Evolutionary conservation across 805 yeast species (phyloP).

Genomic region (Saccharomycopsis olivae): DNA sequence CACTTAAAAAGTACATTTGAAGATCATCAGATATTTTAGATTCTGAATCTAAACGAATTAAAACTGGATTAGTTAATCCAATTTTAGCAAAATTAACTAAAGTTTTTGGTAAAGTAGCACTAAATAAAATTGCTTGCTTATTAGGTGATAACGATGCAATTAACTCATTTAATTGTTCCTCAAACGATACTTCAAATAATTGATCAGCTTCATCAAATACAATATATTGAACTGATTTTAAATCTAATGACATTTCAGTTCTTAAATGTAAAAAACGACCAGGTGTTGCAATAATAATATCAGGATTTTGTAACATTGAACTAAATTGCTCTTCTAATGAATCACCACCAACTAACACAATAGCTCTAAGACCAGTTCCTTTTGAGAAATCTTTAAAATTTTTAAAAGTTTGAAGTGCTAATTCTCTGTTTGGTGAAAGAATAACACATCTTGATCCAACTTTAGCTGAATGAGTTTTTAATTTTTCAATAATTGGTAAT

Average conservation of each 20-base stretch:
- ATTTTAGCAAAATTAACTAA: conserved; percentile 97
- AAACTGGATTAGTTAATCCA: conserved; percentile 83
- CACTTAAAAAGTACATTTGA: conserved; percentile 78
- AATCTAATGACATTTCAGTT: conserved; percentile 86
- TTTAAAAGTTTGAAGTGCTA: conserved; percentile 85
- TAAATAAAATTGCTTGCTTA: conserved; percentile 82
- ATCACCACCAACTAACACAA: conserved; percentile 92
- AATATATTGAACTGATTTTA: conserved; percentile 75
- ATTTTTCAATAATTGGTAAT: conserved; percentile 77
- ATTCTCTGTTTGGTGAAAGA: conserved; percentile 90
- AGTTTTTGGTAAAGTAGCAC: conserved; percentile 89
- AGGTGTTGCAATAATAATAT: conserved; percentile 91
- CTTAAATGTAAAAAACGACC: conserved; percentile 94
- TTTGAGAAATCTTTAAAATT: conserved; percentile 80
- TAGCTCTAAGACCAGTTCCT: conserved; percentile 74
- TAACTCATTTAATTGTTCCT: conserved; percentile 85
- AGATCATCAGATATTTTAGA: conserved; percentile 81
- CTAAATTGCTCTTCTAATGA: conserved; percentile 94
- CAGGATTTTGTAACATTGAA: conserved; percentile 90
- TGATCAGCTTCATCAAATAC: conserved; percentile 98
- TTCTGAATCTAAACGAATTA: conserved; percentile 90
- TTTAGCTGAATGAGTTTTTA: conserved; percentile 74
- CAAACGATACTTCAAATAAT: conserved; percentile 91
- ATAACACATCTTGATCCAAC: conserved; percentile 85
- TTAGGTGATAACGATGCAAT: conserved; percentile 70